A percentile compares a stretch with the other conserved stretches of the same genome.
phyloP scores from a whole-genome alignment of 2,329 filamentous ascomycete genomes.

The Blastomyces gilchristii region DNA sequence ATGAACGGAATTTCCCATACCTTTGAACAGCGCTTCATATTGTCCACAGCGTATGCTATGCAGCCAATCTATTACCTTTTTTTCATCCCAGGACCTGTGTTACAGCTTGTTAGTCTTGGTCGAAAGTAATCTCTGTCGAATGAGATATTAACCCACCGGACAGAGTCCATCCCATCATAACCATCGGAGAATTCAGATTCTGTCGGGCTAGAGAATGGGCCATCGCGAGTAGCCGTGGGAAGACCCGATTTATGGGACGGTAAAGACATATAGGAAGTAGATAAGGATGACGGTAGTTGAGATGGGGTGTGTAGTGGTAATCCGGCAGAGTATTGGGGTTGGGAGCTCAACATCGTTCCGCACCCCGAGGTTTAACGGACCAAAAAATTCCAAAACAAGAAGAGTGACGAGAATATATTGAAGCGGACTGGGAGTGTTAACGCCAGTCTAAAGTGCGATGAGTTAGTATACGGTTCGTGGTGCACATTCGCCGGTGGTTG shows the following conservation, averaged over 20 bases:
- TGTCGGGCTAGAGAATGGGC: constrained; percentile 65
- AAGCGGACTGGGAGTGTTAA: not conserved
- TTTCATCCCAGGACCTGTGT: constrained; percentile 70
- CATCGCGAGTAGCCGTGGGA: constrained; percentile 25
- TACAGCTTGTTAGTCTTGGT: constrained; percentile 4
- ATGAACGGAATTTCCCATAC: constrained; percentile 25
- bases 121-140: not conserved
- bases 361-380: not conserved
- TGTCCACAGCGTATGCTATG: constrained; percentile 84
- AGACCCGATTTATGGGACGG: constrained; percentile 23
- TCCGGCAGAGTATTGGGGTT: constrained; percentile 29
- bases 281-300: constrained; percentile 3
- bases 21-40: constrained; percentile 80
- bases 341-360: constrained; percentile 34
- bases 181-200: constrained; percentile 84
- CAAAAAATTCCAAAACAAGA: not conserved
- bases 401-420: not conserved
- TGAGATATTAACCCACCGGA: constrained; percentile 46
- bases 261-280: constrained; percentile 21
- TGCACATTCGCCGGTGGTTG: not conserved
- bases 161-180: constrained; percentile 61
- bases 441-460: not conserved
- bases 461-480: not conserved
- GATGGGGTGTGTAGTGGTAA: constrained; percentile 12
- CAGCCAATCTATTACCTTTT: constrained; percentile 83